A percentile compares a stretch with the other conserved stretches of the same genome.
Evolutionary conservation across 2,329 filamentous ascomycete species (phyloP).

Genomic region (Oidium heveae): DNA sequence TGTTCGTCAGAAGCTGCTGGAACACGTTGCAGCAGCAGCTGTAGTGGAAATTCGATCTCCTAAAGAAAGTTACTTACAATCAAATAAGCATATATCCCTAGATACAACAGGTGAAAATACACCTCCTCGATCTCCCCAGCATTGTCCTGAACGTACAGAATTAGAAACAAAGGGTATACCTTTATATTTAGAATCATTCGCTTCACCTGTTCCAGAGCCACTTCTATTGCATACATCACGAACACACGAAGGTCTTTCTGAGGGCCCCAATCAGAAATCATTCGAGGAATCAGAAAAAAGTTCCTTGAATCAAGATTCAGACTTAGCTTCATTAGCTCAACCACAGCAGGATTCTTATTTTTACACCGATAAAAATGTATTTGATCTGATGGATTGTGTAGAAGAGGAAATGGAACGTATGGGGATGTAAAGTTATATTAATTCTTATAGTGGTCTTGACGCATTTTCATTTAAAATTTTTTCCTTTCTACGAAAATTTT

Average conservation of each 20-base stretch:
- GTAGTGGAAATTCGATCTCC: constrained; percentile 15
- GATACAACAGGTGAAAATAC: constrained; percentile 5
- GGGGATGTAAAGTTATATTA: constrained; percentile 5
- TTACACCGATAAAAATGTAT: constrained; percentile 42
- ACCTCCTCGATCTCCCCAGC: constrained; percentile 20
- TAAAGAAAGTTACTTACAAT: not conserved
- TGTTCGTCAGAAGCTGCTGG: constrained; percentile 55
- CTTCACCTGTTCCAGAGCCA: not conserved
- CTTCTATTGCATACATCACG: not conserved
- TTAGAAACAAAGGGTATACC: constrained; percentile 5
- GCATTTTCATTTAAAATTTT: too few relatives aligned
- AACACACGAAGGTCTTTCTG: constrained; percentile 14
- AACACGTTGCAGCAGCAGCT: constrained; percentile 52
- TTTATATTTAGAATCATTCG: not conserved
- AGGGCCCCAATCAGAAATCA: not conserved
- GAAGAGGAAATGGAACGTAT: constrained; percentile 30
- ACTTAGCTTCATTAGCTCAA: not conserved
- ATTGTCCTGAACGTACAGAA: constrained; percentile 7
- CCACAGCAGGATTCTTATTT: constrained; percentile 34
- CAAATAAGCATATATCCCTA: not conserved
- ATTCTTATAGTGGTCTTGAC: too few relatives aligned
- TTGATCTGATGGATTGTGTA: constrained; percentile 39
- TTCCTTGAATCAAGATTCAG: not conserved
- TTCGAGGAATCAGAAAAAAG: not conserved
- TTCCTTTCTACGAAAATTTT: too few relatives aligned